Evolutionary conservation across 139 green algal genomes (phyloP), one percentile per base, ranked within the genome.

Genomic region (Limnomonas spitsbergensis): DNA sequence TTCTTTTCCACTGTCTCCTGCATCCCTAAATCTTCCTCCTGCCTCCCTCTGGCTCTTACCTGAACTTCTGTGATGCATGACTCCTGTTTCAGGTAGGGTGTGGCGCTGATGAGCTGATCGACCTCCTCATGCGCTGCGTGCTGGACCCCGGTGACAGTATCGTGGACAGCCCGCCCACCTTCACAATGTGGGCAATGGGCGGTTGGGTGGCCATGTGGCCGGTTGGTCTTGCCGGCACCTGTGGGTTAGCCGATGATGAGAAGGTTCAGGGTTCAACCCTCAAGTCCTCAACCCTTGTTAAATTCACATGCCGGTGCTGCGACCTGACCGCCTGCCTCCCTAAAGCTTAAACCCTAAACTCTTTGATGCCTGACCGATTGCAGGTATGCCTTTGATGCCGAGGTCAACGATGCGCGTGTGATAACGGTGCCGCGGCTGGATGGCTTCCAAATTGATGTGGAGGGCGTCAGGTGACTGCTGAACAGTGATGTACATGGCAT

Each of bases 381-480:
- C n/a, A n/a, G n/a, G n/a, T 99, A 99, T 76, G 87, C 78, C 1
- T 99, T 99, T 83, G 96, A 99, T 66, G 94, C 94, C 1, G 94
- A 93, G 35, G 94, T 99, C 29, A 98, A 98, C 79, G 86, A 86
- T 77, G 96, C 91, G 1, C 67, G 80, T 0, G 87, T 95, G 0
- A 79, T 98, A 31, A 95, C 93, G 20, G 91, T 99, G 53, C 92
- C 93, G 1, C 86, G 96, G 0, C 75, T 91, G 14, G 78, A 89
- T 3, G 91, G 88, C 76, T 99, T 99, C 88, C 80, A 69, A 2
- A 81, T 98, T 36, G 93, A 99, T 69, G 87, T 99, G 9, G 80
- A 92, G 73, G 90, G 69, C 36, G 88, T 97, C 38, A 87, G 86
- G 90, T 94, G 69, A 54, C 83, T 72, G 61, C n/a, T n/a, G n/a